Evolutionary conservation across 83 land plant genomes (phyloP), one percentile per base, ranked within the genome.

Genomic region (Picea abies): DNA sequence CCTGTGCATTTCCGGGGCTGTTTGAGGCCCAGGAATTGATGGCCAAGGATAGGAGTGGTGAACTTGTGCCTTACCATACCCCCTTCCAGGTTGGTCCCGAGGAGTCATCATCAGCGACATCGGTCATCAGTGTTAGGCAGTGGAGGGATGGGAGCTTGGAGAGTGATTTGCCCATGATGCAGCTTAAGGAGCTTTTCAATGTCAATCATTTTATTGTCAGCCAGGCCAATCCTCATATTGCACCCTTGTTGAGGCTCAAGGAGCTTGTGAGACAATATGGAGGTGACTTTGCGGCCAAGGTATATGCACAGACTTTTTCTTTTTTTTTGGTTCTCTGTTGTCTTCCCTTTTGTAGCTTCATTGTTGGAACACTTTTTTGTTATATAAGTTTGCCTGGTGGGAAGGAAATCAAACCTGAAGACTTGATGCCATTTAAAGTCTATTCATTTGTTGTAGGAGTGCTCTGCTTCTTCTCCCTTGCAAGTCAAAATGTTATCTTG

Each of bases 71-170:
- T 37, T 98, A 92, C 79, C 99, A 96, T 84, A 89, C 96, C 32
- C 96, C 97, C 26, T 89, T 92, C 76, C 84, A 89, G 81, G 88
- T 90, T 65, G 97, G 86, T 35, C 96, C 93, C 14, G 97, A 98
- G 80, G 91, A 92, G 79, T 82, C 70, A 60, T 87, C 85, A 16
- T 76, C 87, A 0, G 86, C 86, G 11, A 79, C 67, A 2, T 35
- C 87, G 11, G 60, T 14, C 60, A 80, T 88, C 37, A 76, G 88
- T 64, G 85, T 81, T 22, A 90, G 99, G 35, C 87, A 96, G 76
- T 98, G 99, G 99, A 90, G 99, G 64, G 99, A 98, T 86, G 99
- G 99, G 19, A 94, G 99, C 82, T 82, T 98, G 83, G 99, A 98
- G 87, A 94, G 92, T 83, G 99, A 98, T 84, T 83, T 98, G 87